phyloP scores from a whole-genome alignment of 305 asterid species.

The Withania somnifera region DNA sequence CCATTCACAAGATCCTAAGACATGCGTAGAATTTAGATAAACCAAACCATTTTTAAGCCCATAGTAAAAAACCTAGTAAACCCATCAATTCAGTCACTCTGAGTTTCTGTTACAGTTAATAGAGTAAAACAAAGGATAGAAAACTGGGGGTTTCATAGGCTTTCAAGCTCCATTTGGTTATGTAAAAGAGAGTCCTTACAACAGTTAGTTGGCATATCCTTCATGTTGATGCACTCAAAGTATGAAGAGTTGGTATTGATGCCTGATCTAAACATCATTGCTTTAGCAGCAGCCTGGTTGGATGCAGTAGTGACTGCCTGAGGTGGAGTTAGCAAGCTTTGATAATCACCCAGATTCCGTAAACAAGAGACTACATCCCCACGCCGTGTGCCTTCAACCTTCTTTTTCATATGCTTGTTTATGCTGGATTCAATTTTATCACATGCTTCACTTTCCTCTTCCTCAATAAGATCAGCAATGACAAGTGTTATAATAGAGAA shows the following conservation, averaged over 20 bases:
- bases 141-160: background rate
- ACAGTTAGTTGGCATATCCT: slow-evolving; percentile 62
- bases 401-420: slow-evolving; percentile 18
- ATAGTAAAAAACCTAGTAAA: background rate
- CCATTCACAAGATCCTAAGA: background rate
- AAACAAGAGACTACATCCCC: slow-evolving; percentile 62
- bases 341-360: slow-evolving; percentile 60
- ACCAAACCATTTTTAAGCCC: background rate
- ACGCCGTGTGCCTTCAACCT: slow-evolving; percentile 37
- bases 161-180: background rate
- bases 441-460: slow-evolving; percentile 44
- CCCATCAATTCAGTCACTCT: background rate
- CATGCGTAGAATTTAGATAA: background rate
- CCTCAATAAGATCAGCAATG: slow-evolving; percentile 84
- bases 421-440: slow-evolving; percentile 24
- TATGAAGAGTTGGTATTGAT: slow-evolving; percentile 37
- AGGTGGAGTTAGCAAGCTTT: slow-evolving; percentile 79
- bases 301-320: slow-evolving; percentile 58
- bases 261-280: slow-evolving; percentile 68
- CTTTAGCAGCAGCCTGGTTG: slow-evolving; percentile 92
- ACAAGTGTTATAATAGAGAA: slow-evolving; percentile 83
- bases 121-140: background rate
- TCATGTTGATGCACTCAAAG: slow-evolving; percentile 58
- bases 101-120: background rate
- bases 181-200: slow-evolving; percentile 36